phyloP scores from a whole-genome alignment of 2,329 filamentous ascomycete species.

The Alternaria incomplexa region DNA sequence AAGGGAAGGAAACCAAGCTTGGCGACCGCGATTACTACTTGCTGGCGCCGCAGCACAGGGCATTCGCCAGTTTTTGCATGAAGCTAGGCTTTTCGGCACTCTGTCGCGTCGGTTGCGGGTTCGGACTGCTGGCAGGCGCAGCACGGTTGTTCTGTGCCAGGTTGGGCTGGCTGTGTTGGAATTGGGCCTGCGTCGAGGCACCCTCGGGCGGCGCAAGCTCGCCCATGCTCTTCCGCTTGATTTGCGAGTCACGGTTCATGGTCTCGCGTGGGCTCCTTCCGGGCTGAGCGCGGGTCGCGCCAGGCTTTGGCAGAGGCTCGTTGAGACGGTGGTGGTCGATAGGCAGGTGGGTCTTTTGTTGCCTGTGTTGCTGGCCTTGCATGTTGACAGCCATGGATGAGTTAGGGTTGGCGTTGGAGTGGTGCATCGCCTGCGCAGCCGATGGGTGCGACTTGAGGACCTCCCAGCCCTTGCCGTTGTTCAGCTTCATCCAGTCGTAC shows the following conservation, averaged over 20 bases:
- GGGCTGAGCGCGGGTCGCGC: slow-evolving; percentile 62
- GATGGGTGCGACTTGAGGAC: slow-evolving; percentile 72
- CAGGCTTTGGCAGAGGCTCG: slow-evolving; percentile 62
- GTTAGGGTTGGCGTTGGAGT: slow-evolving; percentile 78
- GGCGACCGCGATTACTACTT: slow-evolving; percentile 31
- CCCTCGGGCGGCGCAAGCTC: slow-evolving; percentile 84
- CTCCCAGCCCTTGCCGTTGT: slow-evolving; percentile 92
- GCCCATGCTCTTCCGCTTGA: slow-evolving; percentile 74
- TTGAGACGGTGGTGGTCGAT: slow-evolving; percentile 54
- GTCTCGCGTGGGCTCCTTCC: slow-evolving; percentile 47
- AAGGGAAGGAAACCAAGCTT: slow-evolving; percentile 27
- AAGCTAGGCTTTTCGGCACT: slow-evolving; percentile 74
- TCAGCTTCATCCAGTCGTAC: slow-evolving; percentile 99
- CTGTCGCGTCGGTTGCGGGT: slow-evolving; percentile 60
- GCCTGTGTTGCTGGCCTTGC: slow-evolving; percentile 73
- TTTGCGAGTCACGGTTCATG: slow-evolving; percentile 30
- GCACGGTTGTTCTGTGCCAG: slow-evolving; percentile 70
- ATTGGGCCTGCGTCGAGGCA: slow-evolving; percentile 87
- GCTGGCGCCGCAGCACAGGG: slow-evolving; percentile 75
- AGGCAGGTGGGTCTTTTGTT: slow-evolving; percentile 58
- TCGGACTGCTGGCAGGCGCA: slow-evolving; percentile 50
- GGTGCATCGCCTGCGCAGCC: slow-evolving; percentile 74
- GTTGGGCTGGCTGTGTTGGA: slow-evolving; percentile 93
- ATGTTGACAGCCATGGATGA: slow-evolving; percentile 82
- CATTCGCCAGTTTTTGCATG: slow-evolving; percentile 91